These are phyloP conservation scores for Scedosporium minutisporum DNA, from an alignment of 2,329 filamentous ascomycete genomes.

Conservation along the genomic window DNA sequence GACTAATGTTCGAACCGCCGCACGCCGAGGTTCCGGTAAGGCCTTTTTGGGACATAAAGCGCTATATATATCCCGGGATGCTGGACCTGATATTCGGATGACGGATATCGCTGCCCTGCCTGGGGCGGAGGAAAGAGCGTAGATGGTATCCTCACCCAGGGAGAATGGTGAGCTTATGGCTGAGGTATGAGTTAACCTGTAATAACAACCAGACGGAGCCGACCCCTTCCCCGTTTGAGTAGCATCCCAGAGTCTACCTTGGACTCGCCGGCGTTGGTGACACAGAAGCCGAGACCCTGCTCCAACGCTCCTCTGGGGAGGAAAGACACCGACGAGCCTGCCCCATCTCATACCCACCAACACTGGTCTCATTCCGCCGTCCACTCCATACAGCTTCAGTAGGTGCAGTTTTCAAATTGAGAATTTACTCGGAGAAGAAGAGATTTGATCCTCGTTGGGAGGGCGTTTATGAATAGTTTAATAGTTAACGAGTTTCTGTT, in stretches of 20 bases:
- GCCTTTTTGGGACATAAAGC: slow-evolving; percentile 38
- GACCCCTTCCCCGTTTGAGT: not conserved
- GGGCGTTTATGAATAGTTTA: not conserved
- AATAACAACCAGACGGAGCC: not conserved
- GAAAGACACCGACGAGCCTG: not conserved
- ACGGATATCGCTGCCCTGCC: slow-evolving; percentile 87
- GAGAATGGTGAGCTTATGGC: not conserved
- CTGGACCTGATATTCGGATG: slow-evolving; percentile 74
- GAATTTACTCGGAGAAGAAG: not conserved
- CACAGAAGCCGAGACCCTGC: not conserved
- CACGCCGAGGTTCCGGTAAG: slow-evolving; percentile 42
- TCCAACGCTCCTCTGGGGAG: not conserved
- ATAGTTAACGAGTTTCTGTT: too few species aligned
- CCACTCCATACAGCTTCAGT: not conserved
- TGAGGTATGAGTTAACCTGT: not conserved
- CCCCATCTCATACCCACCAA: not conserved
- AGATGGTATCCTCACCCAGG: slow-evolving; percentile 58
- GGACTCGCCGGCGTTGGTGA: not conserved
- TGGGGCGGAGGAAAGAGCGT: slow-evolving; percentile 78
- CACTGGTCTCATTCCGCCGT: not conserved
- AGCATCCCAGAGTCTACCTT: not conserved
- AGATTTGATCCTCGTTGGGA: not conserved
- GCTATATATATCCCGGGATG: slow-evolving; percentile 47
- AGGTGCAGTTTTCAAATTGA: not conserved
- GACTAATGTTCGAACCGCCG: slow-evolving; percentile 65